Evolutionary conservation across 1,139 yeast genomes (phyloP).

Genomic region (Keqinozyma sinolaborantium): DNA sequence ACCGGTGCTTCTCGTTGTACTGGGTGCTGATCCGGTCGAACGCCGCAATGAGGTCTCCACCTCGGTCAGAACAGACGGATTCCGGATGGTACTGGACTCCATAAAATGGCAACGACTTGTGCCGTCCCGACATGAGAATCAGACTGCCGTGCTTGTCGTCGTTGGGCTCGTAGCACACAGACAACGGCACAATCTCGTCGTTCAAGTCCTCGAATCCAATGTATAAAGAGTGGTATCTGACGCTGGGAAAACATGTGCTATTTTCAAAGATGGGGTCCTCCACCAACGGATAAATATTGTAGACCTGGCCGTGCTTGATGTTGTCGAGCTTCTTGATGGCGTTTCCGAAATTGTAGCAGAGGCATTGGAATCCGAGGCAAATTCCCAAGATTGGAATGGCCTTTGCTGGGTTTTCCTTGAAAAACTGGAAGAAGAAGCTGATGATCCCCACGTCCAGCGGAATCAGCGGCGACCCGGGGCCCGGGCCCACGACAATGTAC

Average conservation of each 20-base stretch:
- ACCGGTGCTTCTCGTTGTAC: slow-evolving; percentile 24
- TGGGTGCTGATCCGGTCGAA: slow-evolving; percentile 55
- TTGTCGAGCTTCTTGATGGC: slow-evolving; percentile 47
- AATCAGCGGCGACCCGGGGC: slow-evolving; percentile 86
- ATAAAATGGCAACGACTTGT: slow-evolving; percentile 61
- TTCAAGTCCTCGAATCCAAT: slow-evolving; percentile 32
- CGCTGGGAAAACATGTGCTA: slow-evolving; percentile 52
- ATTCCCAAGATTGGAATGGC: slow-evolving; percentile 79
- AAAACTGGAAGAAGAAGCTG: slow-evolving; percentile 43
- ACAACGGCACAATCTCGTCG: slow-evolving; percentile 49
- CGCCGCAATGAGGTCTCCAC: slow-evolving; percentile 54
- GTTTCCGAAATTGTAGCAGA: slow-evolving; percentile 68
- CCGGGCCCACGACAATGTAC: slow-evolving; percentile 89
- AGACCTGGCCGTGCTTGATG: slow-evolving; percentile 87
- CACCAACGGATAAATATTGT: slow-evolving; percentile 38
- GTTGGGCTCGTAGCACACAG: slow-evolving; percentile 42
- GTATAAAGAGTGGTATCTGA: slow-evolving; percentile 85
- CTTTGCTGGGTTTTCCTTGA: slow-evolving; percentile 11
- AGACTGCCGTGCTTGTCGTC: slow-evolving; percentile 17
- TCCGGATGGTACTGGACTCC: slow-evolving; percentile 99
- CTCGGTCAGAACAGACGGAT: slow-evolving; percentile 77
- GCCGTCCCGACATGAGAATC: slow-evolving; percentile 81
- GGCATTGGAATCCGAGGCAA: slow-evolving; percentile 87
- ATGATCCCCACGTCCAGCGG: slow-evolving; percentile 72
- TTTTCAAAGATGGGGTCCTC: slow-evolving; percentile 33